phyloP scores from a whole-genome alignment of 768 basidiomycete genomes.

The Leccinum longicurvipes region DNA sequence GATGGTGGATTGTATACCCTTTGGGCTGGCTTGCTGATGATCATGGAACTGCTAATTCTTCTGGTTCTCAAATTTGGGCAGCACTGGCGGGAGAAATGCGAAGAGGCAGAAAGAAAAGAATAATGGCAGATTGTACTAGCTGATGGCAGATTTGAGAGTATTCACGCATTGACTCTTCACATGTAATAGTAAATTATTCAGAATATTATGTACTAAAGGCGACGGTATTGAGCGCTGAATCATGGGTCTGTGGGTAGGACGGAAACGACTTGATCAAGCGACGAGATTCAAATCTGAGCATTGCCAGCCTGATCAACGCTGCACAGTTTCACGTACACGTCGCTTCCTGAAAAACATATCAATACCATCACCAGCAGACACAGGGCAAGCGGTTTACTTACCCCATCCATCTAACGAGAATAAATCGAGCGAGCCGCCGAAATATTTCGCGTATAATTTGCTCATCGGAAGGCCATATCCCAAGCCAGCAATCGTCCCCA shows the following conservation, averaged over 20 bases:
- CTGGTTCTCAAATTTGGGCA: conserved; percentile 58
- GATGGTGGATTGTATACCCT: conserved; percentile 31
- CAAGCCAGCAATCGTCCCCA: conserved; percentile 88
- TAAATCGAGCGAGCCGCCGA: conserved; percentile 81
- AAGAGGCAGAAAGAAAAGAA: conserved; percentile 37
- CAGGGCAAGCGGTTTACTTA: conserved; percentile 27
- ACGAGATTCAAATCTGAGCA: conserved; percentile 38
- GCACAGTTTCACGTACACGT: conserved; percentile 53
- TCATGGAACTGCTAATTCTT: conserved; percentile 52
- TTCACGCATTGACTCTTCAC: neutral
- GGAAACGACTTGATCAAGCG: neutral
- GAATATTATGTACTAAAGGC: neutral
- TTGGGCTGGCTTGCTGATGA: conserved; percentile 52
- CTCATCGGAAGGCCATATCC: conserved; percentile 88
- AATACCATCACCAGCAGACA: neutral
- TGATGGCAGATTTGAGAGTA: neutral
- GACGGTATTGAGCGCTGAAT: neutral
- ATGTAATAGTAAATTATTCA: conserved; percentile 4
- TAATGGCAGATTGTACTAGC: neutral
- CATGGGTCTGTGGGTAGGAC: neutral
- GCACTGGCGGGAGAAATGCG: conserved; percentile 54
- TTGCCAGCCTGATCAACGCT: conserved; percentile 52
- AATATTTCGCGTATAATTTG: conserved; percentile 74
- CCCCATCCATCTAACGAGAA: conserved; percentile 85
- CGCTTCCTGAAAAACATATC: conserved; percentile 36